These are phyloP conservation scores for Boehmeria nivea DNA, from an alignment of 306 rosid genomes.

Conservation along the genomic window DNA sequence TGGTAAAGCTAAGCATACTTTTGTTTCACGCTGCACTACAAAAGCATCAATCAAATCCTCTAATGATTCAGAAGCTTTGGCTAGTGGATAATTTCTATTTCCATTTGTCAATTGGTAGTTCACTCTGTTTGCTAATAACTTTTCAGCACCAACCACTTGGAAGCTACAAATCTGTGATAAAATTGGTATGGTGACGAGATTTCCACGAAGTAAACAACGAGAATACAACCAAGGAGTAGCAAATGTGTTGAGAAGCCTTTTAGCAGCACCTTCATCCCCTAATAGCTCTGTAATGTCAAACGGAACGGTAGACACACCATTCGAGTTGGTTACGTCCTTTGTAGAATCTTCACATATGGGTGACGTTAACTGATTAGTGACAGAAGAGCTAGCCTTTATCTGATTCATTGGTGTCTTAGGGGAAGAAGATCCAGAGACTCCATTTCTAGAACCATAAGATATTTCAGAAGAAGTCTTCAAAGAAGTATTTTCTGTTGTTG, in stretches of 20 bases:
- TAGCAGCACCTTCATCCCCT: constrained; percentile 43
- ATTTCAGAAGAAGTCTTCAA: constrained; percentile 29
- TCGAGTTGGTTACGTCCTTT: constrained; percentile 27
- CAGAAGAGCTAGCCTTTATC: constrained; percentile 36
- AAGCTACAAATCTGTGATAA: constrained; percentile 53
- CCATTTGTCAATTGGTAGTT: constrained; percentile 26
- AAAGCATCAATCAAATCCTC: constrained; percentile 42
- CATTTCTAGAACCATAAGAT: constrained; percentile 34
- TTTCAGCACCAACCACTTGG: constrained; percentile 51
- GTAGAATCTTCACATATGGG: constrained; percentile 36
- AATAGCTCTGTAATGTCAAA: constrained; percentile 48
- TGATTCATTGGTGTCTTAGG: constrained; percentile 66
- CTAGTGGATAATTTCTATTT: constrained; percentile 15
- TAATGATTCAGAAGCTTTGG: constrained; percentile 27
- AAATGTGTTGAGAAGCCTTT: constrained; percentile 41
- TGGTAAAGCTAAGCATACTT: constrained; percentile 47
- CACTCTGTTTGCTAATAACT: constrained; percentile 18
- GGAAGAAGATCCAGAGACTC: constrained; percentile 55
- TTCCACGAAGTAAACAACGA: constrained; percentile 62
- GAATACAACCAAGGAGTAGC: constrained; percentile 49
- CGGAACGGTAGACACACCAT: constrained; percentile 29
- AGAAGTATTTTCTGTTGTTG: constrained; percentile 24
- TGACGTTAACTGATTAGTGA: constrained; percentile 33
- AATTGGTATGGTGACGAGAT: constrained; percentile 54
- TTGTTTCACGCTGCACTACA: constrained; percentile 41